Evolutionary conservation across 257 asterid genomes (phyloP), one percentile per base, ranked within the genome.

Genomic region (Capsicum baccatum): DNA sequence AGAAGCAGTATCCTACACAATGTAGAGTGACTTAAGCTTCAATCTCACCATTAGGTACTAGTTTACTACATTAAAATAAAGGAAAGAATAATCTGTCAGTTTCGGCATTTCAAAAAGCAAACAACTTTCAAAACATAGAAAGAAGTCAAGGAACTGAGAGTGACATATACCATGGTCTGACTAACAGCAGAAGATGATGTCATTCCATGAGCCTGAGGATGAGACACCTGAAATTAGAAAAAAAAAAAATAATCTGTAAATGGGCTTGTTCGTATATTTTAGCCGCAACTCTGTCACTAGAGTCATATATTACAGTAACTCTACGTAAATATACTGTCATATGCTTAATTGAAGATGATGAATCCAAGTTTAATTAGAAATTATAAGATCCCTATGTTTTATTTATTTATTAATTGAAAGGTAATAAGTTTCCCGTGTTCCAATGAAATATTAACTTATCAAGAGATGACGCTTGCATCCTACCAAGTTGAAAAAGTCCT

Each of bases 1-100:
- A 33, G 97, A 79, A 87, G 89, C 78, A 86, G 92, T 91, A 88
- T 94, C 90, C 99, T 96, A 88, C 64, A 87, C 21, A 66, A 87
- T 59, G 83, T 76, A 76, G 26, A 76, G 9, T 54, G 48, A 14
- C 26, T 76, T 76, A 52, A n/a, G 64, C 64, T 26, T 52, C 81
- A 76, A 76, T 13, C 50, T 26, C 64, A 52, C 26, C 19, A 52
- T 54, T 76, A 76, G 80, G 26, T 74, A 50, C 59, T 11, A 71
- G 59, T 47, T 47, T 71, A 47, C 8, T 76, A 54, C 26, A 10
- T 52, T 14, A 47, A 26, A 48, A 21, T 76, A 52, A 13, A 52
- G 16, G 21, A 8, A 74, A 76, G 9, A 52, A 68, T 26, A 76
- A 8, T 76, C 8, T 76, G 8, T 26, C 15, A 52, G 14, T 14